Evolutionary conservation across 345 rosid species (phyloP), one percentile per base, ranked within the genome.

Genomic region (Lumnitzera racemosa): DNA sequence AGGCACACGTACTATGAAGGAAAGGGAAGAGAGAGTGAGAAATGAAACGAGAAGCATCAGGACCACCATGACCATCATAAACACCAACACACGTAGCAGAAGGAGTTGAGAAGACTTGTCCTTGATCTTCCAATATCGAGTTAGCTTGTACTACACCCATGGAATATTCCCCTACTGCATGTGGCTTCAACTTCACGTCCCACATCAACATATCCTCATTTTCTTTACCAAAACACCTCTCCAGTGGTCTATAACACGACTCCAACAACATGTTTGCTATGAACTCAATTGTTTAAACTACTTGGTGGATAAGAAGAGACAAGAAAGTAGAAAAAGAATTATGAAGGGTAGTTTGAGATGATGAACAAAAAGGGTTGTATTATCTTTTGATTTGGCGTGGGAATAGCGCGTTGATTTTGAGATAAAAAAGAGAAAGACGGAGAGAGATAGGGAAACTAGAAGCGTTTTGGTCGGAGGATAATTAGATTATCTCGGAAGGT

Each of bases 11-110:
- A 83, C 88, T 66, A 4, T 69, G 73, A 29, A 83, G 72, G 72
- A 69, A 74, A 53, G 81, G 58, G 59, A 83, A 83, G 29, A 83
- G 71, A 58, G 75, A 72, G 46, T 53, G 63, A 52, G 76, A 54
- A 61, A 85, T 66, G 73, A 85, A 85, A 24, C 82, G 85, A 50
- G 91, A 76, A 69, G 87, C 75, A 51, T 85, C 83, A 13, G 84
- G 83, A 2, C 91, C 91, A 20, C 91, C 91, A 47, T 85, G 91
- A 59, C 91, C 91, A 57, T 85, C 91, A 65, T 85, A 85, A 59
- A 85, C 79, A 46, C 87, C 91, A 52, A 85, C 66, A 58, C 70
- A 85, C 6, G 87, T 85, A 27, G 85, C 79, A 36, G 87, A 80
- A 57, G 91, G 83, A 27, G 85, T 72, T 47, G 91, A 78, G 41